Base-by-base conservation (phyloP, 2,329 filamentous ascomycete genomes). In the Epichloe uncinata region DNA sequence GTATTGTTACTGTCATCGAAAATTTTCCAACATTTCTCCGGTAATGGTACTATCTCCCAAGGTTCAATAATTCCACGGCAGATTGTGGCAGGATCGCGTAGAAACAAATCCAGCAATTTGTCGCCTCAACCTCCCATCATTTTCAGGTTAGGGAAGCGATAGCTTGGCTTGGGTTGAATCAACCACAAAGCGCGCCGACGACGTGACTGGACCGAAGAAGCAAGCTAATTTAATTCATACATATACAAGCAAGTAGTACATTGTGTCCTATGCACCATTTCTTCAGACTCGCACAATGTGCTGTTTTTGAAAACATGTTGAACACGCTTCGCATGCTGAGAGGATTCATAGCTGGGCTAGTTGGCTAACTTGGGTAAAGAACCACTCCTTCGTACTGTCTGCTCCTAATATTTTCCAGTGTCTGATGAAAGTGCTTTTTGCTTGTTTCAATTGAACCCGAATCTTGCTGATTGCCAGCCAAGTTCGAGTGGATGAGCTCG, bases 401-500 rank as follows among this genome's bases (percentile, higher is more conserved):
- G 54, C 85, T 85, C 54, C 81, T 79, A 61, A 98, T 97, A 63
- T 96, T 95, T 54, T 96, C 90, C 60, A 98, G 73, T 5, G 93
- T 98, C 56, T 94, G 82, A 67, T 94, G 79, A 69, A 98, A 98
- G 68, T 98, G 93, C 62, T 87, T 88, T 66, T 85, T 85, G 54
- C 93, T 94, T 55, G 82, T 88, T 62, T 98, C 93, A 47, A 97
- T 77, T 20, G 83, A 85, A 0, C 84, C 78, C 34, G 85, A 87
- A 59, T 93, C 87, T 59, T 84, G 79, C 62, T 88, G 84, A 63
- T 87, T 93, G 50, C 85, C 89, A 56, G 84, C 84, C 34, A 98
- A 76, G 63, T 98, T 98, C 20, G 89, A 95, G 68, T 98, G 90
- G 62, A 98, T 97, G 55, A 98, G 80, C 70, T 98, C 93, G 62